A percentile compares a stretch with the other conserved stretches of the same genome.
phyloP scores from a whole-genome alignment of 2,329 filamentous ascomycete genomes.

The Penicillium vulpinum region DNA sequence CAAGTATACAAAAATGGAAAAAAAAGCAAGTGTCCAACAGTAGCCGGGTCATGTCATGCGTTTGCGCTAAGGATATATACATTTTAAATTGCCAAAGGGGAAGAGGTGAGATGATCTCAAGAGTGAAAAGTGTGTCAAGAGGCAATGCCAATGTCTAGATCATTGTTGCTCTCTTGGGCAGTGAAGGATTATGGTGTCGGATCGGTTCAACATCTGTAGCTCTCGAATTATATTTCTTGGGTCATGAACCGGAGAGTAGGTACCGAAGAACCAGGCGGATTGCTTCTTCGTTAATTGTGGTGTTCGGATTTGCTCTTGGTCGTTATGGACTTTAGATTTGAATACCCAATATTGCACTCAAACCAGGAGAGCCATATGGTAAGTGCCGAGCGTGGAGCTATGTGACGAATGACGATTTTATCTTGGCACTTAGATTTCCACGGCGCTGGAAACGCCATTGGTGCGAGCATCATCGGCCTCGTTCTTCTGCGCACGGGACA shows the following conservation, averaged over 20 bases:
- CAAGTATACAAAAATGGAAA: not conserved
- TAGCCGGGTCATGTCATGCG: constrained; percentile 16
- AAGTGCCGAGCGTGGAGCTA: not conserved
- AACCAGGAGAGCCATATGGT: not conserved
- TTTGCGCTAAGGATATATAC: constrained; percentile 25
- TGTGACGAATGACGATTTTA: not conserved
- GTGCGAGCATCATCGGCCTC: constrained; percentile 19
- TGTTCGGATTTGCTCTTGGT: not conserved
- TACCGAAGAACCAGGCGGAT: constrained; percentile 2
- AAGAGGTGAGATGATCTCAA: not conserved
- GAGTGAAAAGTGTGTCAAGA: not conserved
- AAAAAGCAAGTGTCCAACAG: not conserved
- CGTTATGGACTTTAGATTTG: not conserved
- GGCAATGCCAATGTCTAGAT: not conserved
- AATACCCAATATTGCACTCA: not conserved
- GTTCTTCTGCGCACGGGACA: constrained; percentile 36
- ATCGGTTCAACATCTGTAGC: not conserved
- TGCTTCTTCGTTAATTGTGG: not conserved
- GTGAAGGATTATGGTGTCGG: not conserved
- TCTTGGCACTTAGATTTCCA: constrained; percentile 35
- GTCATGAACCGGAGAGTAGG: constrained; percentile 7
- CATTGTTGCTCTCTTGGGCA: not conserved
- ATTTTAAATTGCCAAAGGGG: constrained; percentile 5
- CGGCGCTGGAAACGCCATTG: constrained; percentile 34
- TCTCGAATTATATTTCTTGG: not conserved